Base-by-base conservation (phyloP, 345 rosid genomes). In the Citrus cavaleriei region DNA sequence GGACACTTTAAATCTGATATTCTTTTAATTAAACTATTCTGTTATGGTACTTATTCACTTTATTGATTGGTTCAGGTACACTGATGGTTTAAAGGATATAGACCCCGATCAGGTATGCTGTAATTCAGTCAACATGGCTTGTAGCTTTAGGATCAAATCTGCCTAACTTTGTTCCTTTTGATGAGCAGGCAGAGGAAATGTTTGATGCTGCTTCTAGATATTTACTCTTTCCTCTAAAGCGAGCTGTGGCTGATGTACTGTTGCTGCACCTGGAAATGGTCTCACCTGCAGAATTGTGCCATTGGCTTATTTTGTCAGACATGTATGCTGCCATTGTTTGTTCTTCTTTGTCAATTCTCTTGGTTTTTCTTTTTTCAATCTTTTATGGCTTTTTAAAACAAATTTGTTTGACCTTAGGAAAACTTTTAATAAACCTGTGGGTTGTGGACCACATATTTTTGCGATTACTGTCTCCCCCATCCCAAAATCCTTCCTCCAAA, bases 171-270 rank as follows among this genome's bases (percentile, higher is more conserved):
- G 38, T 71, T 77, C 10, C 55, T 22, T 28, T 64, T 4, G 55
- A 74, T 89, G 81, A 80, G 68, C 88, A 93, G 98, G 98, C 92
- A 35, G 99, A 92, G 81, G 98, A 91, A 82, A 90, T 94, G 84
- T 94, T 96, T 86, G 99, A 96, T 87, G 97, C 94, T 80, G 95
- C 98, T 80, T 94, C 99, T 70, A 91, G 99, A 78, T 96, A 96
- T 83, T 84, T 96, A 61, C 78, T 96, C 73, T 93, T 96, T 87
- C 97, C 99, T 80, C 91, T 96, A 46, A 96, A 93, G 88, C 97
- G 99, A 81, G 93, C 97, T 62, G 98, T 96, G 57, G 99, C 97
- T 82, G 99, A 96, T 73, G 97, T 84, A 51, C 81, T 96, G 79
- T 79, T 94, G 80, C 99, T 91, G 18, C 91, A 88, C 74, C 87